Evolutionary conservation across 192 early-diverging fungal genomes (phyloP), one percentile per base, ranked within the genome.

Genomic region (Neocallimastix lanati): DNA sequence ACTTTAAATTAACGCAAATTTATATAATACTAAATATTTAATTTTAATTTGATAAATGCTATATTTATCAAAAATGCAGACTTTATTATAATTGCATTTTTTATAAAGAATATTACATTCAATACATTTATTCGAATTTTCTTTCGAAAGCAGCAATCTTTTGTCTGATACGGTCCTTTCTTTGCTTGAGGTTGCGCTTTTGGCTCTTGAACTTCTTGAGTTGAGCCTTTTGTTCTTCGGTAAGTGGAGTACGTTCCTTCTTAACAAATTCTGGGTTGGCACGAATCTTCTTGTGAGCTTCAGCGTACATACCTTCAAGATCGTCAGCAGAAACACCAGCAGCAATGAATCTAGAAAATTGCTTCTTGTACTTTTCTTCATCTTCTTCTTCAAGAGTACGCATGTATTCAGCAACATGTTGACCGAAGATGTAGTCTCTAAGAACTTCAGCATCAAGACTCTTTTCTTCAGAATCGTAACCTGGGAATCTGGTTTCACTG

Each of bases 341-440:
- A 87, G 90, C 94, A 83, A 99, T 89, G 93, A 93, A 98, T 83
- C 88, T 89, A 80, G 95, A 89, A 86, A 99, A 99, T 86, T 97
- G 96, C 82, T 91, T 87, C 90, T 96, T 97, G 92, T 93, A 98
- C 79, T 91, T 90, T 85, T 99, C 97, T 89, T 96, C 96, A 85
- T 99, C 97, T 88, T 99, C 97, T 87, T 98, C 96, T 88, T 96
- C 91, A 82, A 99, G 94, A 88, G 91, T 90, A 83, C 92, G 93
- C 96, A 99, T 99, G 92, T 96, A 99, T 84, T 97, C 95, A 81
- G 94, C 90, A 80, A 99, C 94, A 90, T 98, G 97, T 83, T 93
- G 92, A 85, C 97, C 97, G 86, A 93, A 96, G 92, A 99, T 99
- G 93, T 98, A 99, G 82, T 91, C 91, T 85, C 93, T 91, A 80